Percentiles rank a stretch among this genome's conserved stretches.
These are phyloP conservation scores for Mucor ambiguus DNA, from an alignment of 371 early-diverging fungal genomes.

Conservation along the genomic window DNA sequence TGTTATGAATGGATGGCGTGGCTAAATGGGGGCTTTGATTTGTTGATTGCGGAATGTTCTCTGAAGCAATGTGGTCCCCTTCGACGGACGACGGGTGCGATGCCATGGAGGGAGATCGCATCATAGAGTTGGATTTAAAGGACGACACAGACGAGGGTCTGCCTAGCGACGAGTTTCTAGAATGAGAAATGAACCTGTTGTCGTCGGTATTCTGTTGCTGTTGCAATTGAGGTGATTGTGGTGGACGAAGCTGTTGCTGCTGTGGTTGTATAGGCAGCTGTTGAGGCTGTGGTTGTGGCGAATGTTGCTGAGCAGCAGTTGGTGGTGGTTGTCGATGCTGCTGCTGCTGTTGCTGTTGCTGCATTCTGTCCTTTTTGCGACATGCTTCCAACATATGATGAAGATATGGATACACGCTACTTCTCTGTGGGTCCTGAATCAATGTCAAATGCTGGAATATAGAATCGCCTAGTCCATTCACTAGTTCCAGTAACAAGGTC, in stretches of 20 bases:
- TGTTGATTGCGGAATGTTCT: slow-evolving; percentile 5
- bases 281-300: slow-evolving; percentile 8
- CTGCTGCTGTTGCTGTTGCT: slow-evolving; percentile 33
- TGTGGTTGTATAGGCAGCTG: slow-evolving; percentile 2
- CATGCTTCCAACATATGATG: slow-evolving; percentile 72
- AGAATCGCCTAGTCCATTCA: slow-evolving; percentile 64
- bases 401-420: slow-evolving; percentile 70
- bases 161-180: slow-evolving; percentile 34
- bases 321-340: slow-evolving; percentile 21
- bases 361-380: slow-evolving; percentile 52
- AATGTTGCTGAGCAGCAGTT: slow-evolving; percentile 25
- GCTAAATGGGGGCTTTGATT: slow-evolving; percentile 13
- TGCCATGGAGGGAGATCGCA: slow-evolving; percentile 32
- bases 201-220: slow-evolving; percentile 11
- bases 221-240: slow-evolving; percentile 17
- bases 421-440: slow-evolving; percentile 65
- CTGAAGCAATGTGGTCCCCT: slow-evolving; percentile 2
- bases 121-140: slow-evolving; percentile 28
- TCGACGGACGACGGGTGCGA: slow-evolving; percentile 17
- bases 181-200: slow-evolving; percentile 23
- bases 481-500: slow-evolving; percentile 83
- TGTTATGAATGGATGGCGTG: slow-evolving; percentile 13
- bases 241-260: slow-evolving; percentile 29
- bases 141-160: slow-evolving; percentile 40
- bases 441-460: slow-evolving; percentile 64